These are phyloP conservation scores for Nitzschia palea DNA, from an alignment of 108 stramenopile genomes.

Conservation along the genomic window DNA sequence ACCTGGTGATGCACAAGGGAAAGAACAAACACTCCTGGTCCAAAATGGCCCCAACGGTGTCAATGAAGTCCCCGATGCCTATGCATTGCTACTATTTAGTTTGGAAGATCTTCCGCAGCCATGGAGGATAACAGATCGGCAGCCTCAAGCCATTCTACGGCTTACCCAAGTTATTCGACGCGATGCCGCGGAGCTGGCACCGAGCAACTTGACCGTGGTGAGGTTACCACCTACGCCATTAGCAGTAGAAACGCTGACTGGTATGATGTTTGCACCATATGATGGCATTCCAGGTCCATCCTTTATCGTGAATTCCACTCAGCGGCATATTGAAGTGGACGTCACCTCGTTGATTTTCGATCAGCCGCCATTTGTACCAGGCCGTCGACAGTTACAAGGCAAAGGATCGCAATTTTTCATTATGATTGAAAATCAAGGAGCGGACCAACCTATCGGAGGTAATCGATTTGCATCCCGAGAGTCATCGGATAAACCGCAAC, in stretches of 20 bases:
- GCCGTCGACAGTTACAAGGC: not conserved
- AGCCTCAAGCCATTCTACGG: conserved; percentile 8
- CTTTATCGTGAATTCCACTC: conserved; percentile 16
- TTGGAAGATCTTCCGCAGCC: conserved; percentile 13
- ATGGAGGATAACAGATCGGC: not conserved
- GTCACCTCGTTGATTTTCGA: conserved; percentile 23
- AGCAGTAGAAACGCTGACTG: conserved; percentile 15
- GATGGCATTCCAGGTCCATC: conserved; percentile 19
- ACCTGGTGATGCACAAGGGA: conserved; percentile 10
- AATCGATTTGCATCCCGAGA: conserved; percentile 22
- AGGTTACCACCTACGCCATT: conserved; percentile 20
- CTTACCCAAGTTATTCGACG: conserved; percentile 5
- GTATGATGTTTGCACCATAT: conserved; percentile 1
- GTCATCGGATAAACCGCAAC: not conserved
- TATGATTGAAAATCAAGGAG: conserved; percentile 26
- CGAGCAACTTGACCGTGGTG: conserved; percentile 17
- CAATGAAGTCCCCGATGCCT: conserved; percentile 19
- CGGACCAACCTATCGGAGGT: conserved; percentile 18
- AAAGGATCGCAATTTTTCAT: conserved; percentile 3
- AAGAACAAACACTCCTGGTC: conserved; percentile 9
- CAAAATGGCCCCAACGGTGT: conserved; percentile 22
- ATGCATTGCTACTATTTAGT: conserved; percentile 11
- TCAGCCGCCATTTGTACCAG: not conserved
- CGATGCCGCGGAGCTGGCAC: not conserved
- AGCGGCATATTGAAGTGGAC: conserved; percentile 18